Percentiles rank a stretch among this genome's conserved stretches.
These are phyloP conservation scores for Penicillium riverlandense DNA, from an alignment of 495 filamentous ascomycete genomes.

Conservation along the genomic window DNA sequence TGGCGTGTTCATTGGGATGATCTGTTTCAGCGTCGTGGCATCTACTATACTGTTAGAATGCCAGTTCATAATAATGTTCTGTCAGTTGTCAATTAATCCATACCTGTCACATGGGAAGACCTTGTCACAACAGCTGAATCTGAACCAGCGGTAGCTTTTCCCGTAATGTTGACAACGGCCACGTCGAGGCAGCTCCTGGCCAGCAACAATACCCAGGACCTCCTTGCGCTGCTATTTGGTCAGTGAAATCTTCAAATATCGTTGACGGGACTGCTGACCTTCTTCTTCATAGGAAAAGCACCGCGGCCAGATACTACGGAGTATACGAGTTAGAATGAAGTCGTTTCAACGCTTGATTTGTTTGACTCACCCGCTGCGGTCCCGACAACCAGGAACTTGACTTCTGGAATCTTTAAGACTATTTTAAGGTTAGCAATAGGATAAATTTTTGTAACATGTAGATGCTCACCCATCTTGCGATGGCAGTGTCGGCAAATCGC, in stretches of 20 bases:
- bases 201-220: constrained; percentile 69
- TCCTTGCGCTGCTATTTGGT: constrained; percentile 41
- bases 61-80: no score
- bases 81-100: neutral
- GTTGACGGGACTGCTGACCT: constrained; percentile 21
- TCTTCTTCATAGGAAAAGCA: constrained; percentile 45
- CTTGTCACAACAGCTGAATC: constrained; percentile 57
- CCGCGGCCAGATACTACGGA: constrained; percentile 25
- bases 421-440: neutral
- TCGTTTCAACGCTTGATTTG: neutral
- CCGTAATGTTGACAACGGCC: constrained; percentile 75
- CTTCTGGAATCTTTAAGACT: constrained; percentile 67
- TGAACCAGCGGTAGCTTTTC: constrained; percentile 81
- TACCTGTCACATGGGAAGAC: constrained; percentile 74
- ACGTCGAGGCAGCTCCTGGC: constrained; percentile 66
- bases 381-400: constrained; percentile 72
- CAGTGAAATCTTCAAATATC: neutral
- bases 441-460: neutral
- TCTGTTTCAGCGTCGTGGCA: constrained; percentile 72
- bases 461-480: constrained; percentile 60
- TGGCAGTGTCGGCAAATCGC: constrained; percentile 81
- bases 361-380: constrained; percentile 37
- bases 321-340: constrained; percentile 7
- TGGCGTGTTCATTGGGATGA: constrained; percentile 77
- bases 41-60: constrained; percentile 19